Base-by-base conservation (phyloP, 2,329 filamentous ascomycete genomes). In the Chalaropsis thielavioides region DNA sequence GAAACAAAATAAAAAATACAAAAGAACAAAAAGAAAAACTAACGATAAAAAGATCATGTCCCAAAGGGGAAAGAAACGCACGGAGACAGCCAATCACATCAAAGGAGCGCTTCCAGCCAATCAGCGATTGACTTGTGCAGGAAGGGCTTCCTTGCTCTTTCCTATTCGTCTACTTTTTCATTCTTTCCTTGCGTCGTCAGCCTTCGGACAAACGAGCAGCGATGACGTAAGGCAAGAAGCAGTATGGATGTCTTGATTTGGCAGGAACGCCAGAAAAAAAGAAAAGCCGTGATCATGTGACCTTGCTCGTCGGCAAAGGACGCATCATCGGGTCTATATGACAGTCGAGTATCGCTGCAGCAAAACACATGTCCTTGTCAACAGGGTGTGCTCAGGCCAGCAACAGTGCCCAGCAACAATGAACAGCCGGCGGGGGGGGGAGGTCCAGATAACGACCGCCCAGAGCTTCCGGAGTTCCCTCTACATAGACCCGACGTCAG, bases 121-220 rank as follows among this genome's bases (percentile, higher is more conserved):
- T 43, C 41, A 43, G 41, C 41, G 41, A 13, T 11, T 11, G 17
- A 11, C 11, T 15, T 43, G 3, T 43, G 1, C 0, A 15, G 41
- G n/a, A n/a, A n/a, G n/a, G n/a, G n/a, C n/a, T n/a, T n/a, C n/a
- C n/a, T 62, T 27, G 13, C 11, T 62, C 49, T 13, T 49, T n/a
- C 49, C 13, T 51, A 22, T 19, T 62, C 41, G 13, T 49, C 8
- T 62, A 10, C 27, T 40, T 46, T 15, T 46, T 6, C 22, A 2
- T 44, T 49, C 41, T 49, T 62, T 24, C 38, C 41, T 44, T 24
- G 60, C 51, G 63, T 43, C 54, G 54, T 64, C 40, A 40, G 38
- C 54, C 40, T 31, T 64, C 19, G 19, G 43, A 22, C 31, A 22
- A 44, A n/a, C 15, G 24, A 24, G 46, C 19, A 24, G 46, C n/a